Percentiles rank a stretch among this genome's conserved stretches.
These are phyloP conservation scores for Pseudotulostoma volvatum DNA, from an alignment of 495 filamentous ascomycete species.

Conservation along the genomic window DNA sequence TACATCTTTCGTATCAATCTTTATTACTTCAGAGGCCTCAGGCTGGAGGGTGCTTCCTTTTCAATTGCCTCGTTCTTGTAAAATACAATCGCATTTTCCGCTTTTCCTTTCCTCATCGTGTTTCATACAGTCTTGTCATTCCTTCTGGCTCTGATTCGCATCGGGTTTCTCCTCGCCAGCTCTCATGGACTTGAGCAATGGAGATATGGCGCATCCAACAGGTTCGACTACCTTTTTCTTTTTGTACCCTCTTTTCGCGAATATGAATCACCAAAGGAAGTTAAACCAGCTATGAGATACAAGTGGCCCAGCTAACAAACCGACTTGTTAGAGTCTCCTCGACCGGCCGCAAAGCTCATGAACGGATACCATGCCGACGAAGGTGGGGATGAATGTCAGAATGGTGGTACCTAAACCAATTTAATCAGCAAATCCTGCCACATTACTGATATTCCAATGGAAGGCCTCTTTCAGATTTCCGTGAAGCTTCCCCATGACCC, in stretches of 20 bases:
- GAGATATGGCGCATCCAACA: constrained; percentile 28
- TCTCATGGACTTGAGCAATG: constrained; percentile 29
- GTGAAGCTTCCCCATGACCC: constrained; percentile 72
- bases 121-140: too few species aligned
- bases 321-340: constrained; percentile 17
- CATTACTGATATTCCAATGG: not conserved
- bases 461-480: constrained; percentile 61
- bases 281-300: too few species aligned
- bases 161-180: not conserved
- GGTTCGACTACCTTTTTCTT: constrained; percentile 12
- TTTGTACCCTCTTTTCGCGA: not conserved
- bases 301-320: constrained; percentile 16
- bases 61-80: too few species aligned
- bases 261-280: not conserved
- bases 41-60: too few species aligned
- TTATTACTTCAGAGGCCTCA: too few species aligned
- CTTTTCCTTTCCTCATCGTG: too few species aligned
- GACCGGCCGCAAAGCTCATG: constrained; percentile 18
- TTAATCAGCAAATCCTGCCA: constrained; percentile 5
- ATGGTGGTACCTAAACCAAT: constrained; percentile 18
- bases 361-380: constrained; percentile 21
- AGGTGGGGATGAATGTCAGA: constrained; percentile 24
- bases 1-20: too few species aligned
- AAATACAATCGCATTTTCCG: too few species aligned
- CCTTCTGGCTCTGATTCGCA: too few species aligned